Evolutionary conservation across 371 early-diverging fungal species (phyloP).

Genomic region (Parasitella parasitica): DNA sequence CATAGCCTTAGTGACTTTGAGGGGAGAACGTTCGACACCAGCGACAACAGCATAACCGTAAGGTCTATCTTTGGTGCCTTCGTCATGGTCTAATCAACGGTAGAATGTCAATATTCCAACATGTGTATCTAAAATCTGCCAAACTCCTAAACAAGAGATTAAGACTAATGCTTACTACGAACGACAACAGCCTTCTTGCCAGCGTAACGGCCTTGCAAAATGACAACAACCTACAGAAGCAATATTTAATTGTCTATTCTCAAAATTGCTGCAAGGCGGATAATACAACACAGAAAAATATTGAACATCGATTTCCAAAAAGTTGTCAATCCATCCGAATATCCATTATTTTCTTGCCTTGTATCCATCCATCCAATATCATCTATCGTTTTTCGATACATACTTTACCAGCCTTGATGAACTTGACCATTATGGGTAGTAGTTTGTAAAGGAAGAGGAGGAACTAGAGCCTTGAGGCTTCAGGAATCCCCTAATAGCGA

Average conservation of each 20-base stretch:
- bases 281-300: not conserved
- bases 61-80: conserved; percentile 89
- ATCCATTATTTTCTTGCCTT: not conserved
- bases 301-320: not conserved
- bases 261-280: too few relatives aligned
- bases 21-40: conserved; percentile 95
- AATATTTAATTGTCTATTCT: not conserved
- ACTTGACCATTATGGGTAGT: conserved; percentile 67
- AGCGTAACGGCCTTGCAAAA: conserved; percentile 97
- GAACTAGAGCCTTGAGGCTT: conserved; percentile 12
- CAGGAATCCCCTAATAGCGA: not conserved
- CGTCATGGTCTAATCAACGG: conserved; percentile 74
- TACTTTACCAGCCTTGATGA: conserved; percentile 76
- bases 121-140: not conserved
- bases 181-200: conserved; percentile 99
- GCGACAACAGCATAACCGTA: conserved; percentile 98
- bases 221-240: conserved; percentile 82
- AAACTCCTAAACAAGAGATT: not conserved
- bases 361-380: conserved; percentile 24
- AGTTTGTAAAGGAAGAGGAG: conserved; percentile 34
- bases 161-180: conserved; percentile 71
- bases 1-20: conserved; percentile 95
- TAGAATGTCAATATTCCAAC: conserved; percentile 1
- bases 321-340: conserved; percentile 32
- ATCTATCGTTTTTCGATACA: conserved; percentile 15